Evolutionary conservation across 2,329 filamentous ascomycete species (phyloP).

Genomic region (Sclerotinia sclerotiorum): DNA sequence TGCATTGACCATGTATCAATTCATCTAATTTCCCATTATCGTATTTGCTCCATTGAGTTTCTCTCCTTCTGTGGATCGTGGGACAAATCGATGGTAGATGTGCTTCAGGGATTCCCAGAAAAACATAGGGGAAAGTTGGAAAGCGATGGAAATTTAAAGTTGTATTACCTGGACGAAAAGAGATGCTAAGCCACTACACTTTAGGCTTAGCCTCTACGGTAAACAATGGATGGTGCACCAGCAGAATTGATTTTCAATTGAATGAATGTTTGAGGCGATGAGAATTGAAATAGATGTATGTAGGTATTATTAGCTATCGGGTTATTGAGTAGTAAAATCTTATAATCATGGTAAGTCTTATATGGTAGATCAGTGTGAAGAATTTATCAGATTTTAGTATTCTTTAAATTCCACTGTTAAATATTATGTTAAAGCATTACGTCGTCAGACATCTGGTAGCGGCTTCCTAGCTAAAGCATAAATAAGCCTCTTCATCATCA

Average conservation of each 20-base stretch:
- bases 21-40: slow-evolving; percentile 12
- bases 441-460: no score
- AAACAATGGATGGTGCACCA: neutral
- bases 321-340: no score
- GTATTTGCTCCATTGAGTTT: slow-evolving; percentile 4
- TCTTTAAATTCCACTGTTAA: no score
- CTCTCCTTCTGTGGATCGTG: neutral
- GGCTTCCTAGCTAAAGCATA: no score
- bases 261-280: neutral
- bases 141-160: slow-evolving; percentile 8
- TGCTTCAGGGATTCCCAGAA: slow-evolving; percentile 6
- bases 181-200: slow-evolving; percentile 2
- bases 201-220: neutral
- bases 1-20: neutral
- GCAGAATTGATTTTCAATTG: neutral
- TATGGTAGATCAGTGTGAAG: no score
- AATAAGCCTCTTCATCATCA: no score
- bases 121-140: slow-evolving; percentile 7
- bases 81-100: neutral
- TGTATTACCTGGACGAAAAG: neutral
- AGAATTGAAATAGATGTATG: no score
- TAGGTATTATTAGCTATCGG: no score
- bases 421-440: no score
- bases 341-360: no score
- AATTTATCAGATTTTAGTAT: no score